Evolutionary conservation across 1,284 basidiomycete genomes (phyloP).

Genomic region (Rhizoctonia solani): DNA sequence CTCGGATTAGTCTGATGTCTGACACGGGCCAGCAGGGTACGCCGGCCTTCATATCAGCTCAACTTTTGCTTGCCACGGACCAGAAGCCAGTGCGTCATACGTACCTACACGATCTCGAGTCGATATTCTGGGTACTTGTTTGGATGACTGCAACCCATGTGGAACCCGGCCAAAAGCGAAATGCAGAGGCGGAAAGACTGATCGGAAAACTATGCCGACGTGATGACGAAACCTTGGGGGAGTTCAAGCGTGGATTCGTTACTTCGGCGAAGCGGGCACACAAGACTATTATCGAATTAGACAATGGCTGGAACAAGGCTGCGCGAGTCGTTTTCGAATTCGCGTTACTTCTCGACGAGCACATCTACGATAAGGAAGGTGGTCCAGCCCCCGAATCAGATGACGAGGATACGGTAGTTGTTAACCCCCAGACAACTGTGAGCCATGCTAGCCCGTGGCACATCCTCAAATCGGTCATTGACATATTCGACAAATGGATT

Average conservation of each 20-base stretch:
- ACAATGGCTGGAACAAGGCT: background rate
- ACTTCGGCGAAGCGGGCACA: too few species aligned
- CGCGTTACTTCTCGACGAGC: background rate
- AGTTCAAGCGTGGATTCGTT: background rate
- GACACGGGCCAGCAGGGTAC: background rate
- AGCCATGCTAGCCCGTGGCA: background rate
- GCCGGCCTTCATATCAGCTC: background rate
- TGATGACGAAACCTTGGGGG: background rate
- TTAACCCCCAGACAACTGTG: background rate
- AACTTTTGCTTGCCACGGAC: background rate
- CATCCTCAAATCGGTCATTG: background rate
- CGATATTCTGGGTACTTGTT: conserved; percentile 34
- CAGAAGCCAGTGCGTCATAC: conserved; percentile 12
- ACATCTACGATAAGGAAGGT: background rate
- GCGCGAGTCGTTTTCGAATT: background rate
- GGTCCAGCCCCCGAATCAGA: background rate
- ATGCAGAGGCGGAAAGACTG: background rate
- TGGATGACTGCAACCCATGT: conserved; percentile 23
- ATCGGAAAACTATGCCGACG: background rate
- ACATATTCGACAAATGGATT: background rate
- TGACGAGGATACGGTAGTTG: background rate
- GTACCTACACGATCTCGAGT: conserved; percentile 34
- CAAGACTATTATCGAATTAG: background rate
- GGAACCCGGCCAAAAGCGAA: background rate
- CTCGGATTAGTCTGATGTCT: background rate